phyloP scores from a whole-genome alignment of 768 basidiomycete genomes.

The Tylopilus sp. region DNA sequence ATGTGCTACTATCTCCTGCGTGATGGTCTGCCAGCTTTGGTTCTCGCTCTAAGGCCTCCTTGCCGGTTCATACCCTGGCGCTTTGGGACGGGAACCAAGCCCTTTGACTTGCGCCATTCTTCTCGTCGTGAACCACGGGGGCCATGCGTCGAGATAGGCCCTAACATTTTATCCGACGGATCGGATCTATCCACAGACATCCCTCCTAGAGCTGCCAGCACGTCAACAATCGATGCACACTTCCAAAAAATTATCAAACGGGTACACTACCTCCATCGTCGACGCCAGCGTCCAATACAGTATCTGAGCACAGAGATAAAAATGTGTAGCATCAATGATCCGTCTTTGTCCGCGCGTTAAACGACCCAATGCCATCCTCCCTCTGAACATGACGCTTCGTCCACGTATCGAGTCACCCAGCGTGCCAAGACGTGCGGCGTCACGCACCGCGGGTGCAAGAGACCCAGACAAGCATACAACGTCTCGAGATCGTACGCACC shows the following conservation, averaged over 20 bases:
- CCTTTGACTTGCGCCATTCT: conserved; percentile 80
- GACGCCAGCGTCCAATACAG: conserved; percentile 3
- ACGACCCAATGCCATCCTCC: not conserved
- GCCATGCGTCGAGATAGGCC: conserved; percentile 76
- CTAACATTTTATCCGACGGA: conserved; percentile 26
- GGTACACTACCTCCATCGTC: conserved; percentile 23
- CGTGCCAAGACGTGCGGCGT: conserved; percentile 37
- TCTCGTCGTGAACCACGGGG: conserved; percentile 73
- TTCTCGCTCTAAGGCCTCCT: conserved; percentile 53
- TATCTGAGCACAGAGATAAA: conserved; percentile 12
- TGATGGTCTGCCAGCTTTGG: conserved; percentile 68
- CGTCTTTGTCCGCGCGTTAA: not conserved
- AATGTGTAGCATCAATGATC: conserved; percentile 15
- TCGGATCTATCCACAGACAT: conserved; percentile 51
- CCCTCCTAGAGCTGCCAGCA: conserved; percentile 32
- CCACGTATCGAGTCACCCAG: not conserved
- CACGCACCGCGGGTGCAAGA: conserved; percentile 50
- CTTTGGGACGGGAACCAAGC: conserved; percentile 51
- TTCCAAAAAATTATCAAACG: not conserved
- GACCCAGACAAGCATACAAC: conserved; percentile 46
- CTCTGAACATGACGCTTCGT: not conserved
- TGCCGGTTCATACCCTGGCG: conserved; percentile 63
- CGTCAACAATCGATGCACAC: conserved; percentile 1
- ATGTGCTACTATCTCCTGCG: conserved; percentile 53
- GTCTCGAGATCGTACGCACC: conserved; percentile 51